Evolutionary conservation across 2,329 filamentous ascomycete species (phyloP), one percentile per base, ranked within the genome.

Genomic region (Zymoseptoria crescenta): DNA sequence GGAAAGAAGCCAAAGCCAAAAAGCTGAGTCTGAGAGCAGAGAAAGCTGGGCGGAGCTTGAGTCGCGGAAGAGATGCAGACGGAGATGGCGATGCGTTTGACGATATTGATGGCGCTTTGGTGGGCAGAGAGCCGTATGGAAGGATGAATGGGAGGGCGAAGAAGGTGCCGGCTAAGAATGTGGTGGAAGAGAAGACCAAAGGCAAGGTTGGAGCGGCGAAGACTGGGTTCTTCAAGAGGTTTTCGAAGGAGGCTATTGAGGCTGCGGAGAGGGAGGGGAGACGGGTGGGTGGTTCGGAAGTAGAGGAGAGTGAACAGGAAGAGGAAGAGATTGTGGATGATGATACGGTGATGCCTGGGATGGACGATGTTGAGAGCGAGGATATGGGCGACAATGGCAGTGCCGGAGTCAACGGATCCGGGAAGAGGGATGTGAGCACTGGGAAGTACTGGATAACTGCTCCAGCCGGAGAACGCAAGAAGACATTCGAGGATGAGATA

Each of bases 71-170:
- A 13, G 35, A 45, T 45, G 7, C 35, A 16, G 35, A 13, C 13
- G n/a, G 13, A 45, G 35, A 45, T 45, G 35, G 35, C 35, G 35
- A 75, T 54, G 62, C 76, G 13, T 77, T 76, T 61, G 75, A 77
- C 58, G 75, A 78, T 56, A 74, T 77, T 41, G 76, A 77, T 52
- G 74, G 75, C 29, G 76, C 74, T 7, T 64, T 75, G 56, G 41
- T 56, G 20, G 59, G 52, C 8, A 57, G 55, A 24, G 35, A 57
- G 50, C 53, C 60, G 28, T 49, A 58, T 24, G 61, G 62, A 20
- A 59, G 59, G 16, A 58, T 58, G 45, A 60, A 57, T 19, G 49
- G 41, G 9, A 57, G 56, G 24, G 59, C 59, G 10, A 49, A 54
- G 28, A 49, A 48, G 16, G 62, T 55, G 19, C 53, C 60, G 10